These are phyloP conservation scores for Fraxinus nigra DNA, from an alignment of 305 asterid genomes.

Conservation along the genomic window DNA sequence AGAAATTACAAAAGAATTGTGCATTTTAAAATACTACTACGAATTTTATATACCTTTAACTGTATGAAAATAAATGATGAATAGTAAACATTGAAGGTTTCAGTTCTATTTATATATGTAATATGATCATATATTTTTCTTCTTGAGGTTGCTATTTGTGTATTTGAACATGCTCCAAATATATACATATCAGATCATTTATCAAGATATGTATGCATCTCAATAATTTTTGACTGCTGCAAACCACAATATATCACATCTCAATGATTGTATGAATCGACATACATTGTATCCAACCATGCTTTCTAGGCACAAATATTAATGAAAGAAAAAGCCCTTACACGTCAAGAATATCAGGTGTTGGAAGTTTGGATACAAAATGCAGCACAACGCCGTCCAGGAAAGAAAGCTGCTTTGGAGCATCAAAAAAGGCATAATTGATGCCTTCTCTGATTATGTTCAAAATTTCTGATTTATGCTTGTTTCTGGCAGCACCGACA, in stretches of 20 bases:
- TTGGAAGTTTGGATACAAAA: slow-evolving; percentile 80
- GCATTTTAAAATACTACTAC: neutral
- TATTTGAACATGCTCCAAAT: neutral
- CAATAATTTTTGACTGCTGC: neutral
- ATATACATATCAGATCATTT: neutral
- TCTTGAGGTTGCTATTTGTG: neutral
- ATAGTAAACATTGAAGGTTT: neutral
- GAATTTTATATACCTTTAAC: neutral
- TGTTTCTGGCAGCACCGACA: slow-evolving; percentile 78
- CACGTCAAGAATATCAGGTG: slow-evolving; percentile 74
- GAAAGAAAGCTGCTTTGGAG: slow-evolving; percentile 85
- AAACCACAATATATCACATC: slow-evolving; percentile 1
- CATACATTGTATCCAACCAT: neutral
- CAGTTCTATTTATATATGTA: neutral
- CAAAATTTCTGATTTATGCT: slow-evolving; percentile 64
- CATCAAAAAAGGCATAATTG: slow-evolving; percentile 69
- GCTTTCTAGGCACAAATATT: slow-evolving; percentile 6
- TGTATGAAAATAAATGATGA: neutral
- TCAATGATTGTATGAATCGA: neutral
- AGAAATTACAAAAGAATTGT: neutral
- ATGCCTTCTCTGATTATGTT: slow-evolving; percentile 71
- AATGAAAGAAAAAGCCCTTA: slow-evolving; percentile 40
- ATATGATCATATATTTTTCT: neutral
- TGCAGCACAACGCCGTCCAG: slow-evolving; percentile 75
- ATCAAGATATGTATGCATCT: neutral